Percentiles rank a stretch among this genome's conserved stretches.
phyloP scores from a whole-genome alignment of 2,329 filamentous ascomycete genomes.

The Lachnellula occidentalis region DNA sequence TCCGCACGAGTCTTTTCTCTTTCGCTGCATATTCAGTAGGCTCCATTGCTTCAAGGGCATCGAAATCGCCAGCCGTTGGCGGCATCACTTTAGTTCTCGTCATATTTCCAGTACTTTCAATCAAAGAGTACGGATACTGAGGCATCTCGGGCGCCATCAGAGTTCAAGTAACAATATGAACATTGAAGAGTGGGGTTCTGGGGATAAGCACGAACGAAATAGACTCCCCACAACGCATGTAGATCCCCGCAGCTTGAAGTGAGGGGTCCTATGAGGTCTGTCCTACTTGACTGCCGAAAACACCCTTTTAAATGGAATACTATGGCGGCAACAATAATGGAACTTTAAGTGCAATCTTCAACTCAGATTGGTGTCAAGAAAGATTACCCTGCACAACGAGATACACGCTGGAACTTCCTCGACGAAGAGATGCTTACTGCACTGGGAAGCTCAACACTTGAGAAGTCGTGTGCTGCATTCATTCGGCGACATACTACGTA shows the following conservation, averaged over 20 bases:
- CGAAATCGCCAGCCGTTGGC: slow-evolving; percentile 3
- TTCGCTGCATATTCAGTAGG: slow-evolving; percentile 7
- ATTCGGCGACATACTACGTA: too few relatives aligned
- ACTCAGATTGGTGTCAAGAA: not conserved
- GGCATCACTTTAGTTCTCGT: not conserved
- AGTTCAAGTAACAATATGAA: not conserved
- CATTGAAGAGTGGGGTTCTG: not conserved
- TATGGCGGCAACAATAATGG: too few relatives aligned
- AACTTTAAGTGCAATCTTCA: too few relatives aligned
- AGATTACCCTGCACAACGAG: not conserved
- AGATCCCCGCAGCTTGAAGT: not conserved
- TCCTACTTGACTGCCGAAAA: too few relatives aligned
- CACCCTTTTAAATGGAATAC: too few relatives aligned
- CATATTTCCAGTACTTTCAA: not conserved
- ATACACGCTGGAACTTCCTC: too few relatives aligned
- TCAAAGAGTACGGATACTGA: not conserved
- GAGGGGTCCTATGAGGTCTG: too few relatives aligned
- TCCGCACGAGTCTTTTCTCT: slow-evolving; percentile 12
- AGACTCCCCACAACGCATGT: not conserved
- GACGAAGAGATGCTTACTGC: not conserved
- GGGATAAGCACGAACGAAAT: not conserved
- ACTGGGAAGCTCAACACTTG: not conserved
- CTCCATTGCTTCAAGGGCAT: slow-evolving; percentile 3
- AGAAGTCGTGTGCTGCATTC: not conserved
- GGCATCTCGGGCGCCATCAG: not conserved